Conservation (phyloP, 768 basidiomycete species). For the Coprinopsis sp. region DNA sequence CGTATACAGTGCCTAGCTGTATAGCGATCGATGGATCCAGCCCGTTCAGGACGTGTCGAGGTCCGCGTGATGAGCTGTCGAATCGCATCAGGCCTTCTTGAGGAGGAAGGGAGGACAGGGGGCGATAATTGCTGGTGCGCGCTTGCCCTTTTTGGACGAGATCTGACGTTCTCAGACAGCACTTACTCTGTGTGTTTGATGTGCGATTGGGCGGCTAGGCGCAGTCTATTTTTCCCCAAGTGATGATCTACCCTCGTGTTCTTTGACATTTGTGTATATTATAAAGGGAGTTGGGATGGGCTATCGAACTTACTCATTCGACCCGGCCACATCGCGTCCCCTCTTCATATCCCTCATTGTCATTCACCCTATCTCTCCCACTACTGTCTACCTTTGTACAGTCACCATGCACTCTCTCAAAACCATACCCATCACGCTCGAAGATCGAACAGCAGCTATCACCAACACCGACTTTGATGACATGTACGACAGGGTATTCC, state of each 20-base stretch:
- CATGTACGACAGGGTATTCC: constrained; percentile 71
- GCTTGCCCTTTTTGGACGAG: constrained; percentile 1
- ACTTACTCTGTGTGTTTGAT: too few species aligned
- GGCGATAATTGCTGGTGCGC: constrained; percentile 6
- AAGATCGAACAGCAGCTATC: constrained; percentile 60
- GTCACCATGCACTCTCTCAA: constrained; percentile 9
- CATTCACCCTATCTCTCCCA: not conserved
- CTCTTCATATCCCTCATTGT: not conserved
- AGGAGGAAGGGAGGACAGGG: too few species aligned
- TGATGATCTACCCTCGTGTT: not conserved
- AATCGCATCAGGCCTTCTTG: too few species aligned
- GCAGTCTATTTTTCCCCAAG: not conserved
- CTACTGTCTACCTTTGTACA: not conserved
- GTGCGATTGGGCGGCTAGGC: too few species aligned
- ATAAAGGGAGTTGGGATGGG: constrained; percentile 1
- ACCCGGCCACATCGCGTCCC: not conserved
- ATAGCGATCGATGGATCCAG: too few species aligned
- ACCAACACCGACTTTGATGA: constrained; percentile 67
- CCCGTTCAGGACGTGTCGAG: too few species aligned
- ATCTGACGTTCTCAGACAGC: constrained; percentile 1
- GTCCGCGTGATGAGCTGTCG: too few species aligned
- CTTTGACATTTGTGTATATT: not conserved
- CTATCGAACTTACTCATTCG: not conserved
- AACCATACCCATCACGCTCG: constrained; percentile 50
- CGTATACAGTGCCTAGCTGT: too few species aligned